A percentile compares a stretch with the other conserved stretches of the same genome.
Evolutionary conservation across 441 rosid species (phyloP).

Genomic region (Adansonia rubrostipa): DNA sequence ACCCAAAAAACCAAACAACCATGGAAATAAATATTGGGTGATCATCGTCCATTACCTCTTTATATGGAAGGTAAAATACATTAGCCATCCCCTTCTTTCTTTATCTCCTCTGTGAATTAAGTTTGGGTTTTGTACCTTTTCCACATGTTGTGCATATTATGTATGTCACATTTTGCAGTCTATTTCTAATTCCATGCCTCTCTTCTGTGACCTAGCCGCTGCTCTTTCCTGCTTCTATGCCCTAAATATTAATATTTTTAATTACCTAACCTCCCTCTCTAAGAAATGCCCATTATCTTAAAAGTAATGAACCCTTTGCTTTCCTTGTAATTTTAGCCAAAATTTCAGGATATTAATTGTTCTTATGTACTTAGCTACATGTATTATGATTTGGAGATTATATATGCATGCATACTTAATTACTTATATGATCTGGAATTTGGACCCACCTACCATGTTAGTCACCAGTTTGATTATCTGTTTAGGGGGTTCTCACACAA

Average conservation of each 20-base stretch:
- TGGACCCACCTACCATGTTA: slow-evolving; percentile 3
- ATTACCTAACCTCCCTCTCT: background rate
- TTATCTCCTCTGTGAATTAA: background rate
- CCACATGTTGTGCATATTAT: background rate
- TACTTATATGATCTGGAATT: background rate
- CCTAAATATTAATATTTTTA: too few relatives aligned
- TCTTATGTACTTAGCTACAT: background rate
- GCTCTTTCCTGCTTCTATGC: background rate
- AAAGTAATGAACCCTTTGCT: background rate
- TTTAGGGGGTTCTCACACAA: background rate
- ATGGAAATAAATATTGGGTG: slow-evolving; percentile 8
- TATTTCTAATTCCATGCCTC: background rate
- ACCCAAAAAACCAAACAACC: background rate
- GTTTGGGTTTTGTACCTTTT: background rate
- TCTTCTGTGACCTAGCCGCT: slow-evolving; percentile 8
- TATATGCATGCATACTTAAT: background rate
- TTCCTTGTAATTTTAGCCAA: slow-evolving; percentile 2
- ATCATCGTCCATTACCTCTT: background rate
- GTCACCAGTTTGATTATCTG: slow-evolving; percentile 1
- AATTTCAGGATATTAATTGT: background rate
- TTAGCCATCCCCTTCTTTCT: background rate
- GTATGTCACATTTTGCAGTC: slow-evolving; percentile 1
- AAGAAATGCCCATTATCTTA: background rate
- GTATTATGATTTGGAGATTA: background rate
- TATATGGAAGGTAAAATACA: background rate